Evolutionary conservation across 257 asterid genomes (phyloP).

Genomic region (Prunella vulgaris): DNA sequence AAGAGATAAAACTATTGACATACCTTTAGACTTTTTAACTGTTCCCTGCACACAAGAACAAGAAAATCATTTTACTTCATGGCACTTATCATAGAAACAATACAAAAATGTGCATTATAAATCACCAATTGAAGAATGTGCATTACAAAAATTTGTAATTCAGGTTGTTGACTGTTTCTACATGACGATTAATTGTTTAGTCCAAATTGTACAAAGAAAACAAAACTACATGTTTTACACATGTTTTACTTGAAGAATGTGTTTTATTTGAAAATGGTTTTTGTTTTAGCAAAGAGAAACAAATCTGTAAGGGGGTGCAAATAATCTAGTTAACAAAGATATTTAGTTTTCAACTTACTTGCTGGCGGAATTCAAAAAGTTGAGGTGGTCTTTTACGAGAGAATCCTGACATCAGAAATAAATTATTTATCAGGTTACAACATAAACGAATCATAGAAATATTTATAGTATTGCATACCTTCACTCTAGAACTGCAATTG

Average conservation of each 20-base stretch:
- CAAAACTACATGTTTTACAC: not conserved
- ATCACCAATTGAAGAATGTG: not conserved
- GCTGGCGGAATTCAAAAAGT: constrained; percentile 66
- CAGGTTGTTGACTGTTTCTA: not conserved
- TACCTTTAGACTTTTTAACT: constrained; percentile 66
- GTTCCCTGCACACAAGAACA: constrained; percentile 52
- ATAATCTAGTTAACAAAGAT: too few species aligned
- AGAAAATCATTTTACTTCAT: not conserved
- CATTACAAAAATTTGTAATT: not conserved
- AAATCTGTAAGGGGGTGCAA: too few species aligned
- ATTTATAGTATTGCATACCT: constrained; percentile 38
- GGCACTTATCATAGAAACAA: not conserved
- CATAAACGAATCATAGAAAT: not conserved
- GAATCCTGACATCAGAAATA: constrained; percentile 42
- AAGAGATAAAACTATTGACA: not conserved
- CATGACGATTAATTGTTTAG: not conserved
- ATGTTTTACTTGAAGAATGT: too few species aligned
- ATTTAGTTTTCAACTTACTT: constrained; percentile 48
- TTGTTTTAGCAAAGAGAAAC: too few species aligned
- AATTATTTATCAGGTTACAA: not conserved
- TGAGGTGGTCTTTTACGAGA: constrained; percentile 57
- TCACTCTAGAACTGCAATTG: constrained; percentile 51
- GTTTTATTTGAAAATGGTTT: too few species aligned
- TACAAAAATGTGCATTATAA: not conserved
- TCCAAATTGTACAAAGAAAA: not conserved